Base-by-base conservation (phyloP, 176 grass and related monocot species). In the Chloris gayana region DNA sequence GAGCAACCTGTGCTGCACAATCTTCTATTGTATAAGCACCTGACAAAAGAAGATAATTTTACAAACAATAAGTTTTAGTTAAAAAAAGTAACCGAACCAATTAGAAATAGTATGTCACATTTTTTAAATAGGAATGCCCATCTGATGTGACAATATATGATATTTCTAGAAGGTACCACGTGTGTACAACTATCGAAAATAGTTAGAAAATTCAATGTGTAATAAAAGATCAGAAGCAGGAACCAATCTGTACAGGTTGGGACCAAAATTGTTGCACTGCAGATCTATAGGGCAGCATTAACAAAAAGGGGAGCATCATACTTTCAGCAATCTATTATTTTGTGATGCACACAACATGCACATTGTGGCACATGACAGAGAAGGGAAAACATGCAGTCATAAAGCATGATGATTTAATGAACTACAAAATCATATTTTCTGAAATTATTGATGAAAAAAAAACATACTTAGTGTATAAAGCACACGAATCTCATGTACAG, bases 1-100 rank as follows among this genome's bases (percentile, higher is more conserved):
- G 58, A 87, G 41, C 72, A 73, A 91, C 84, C 27, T 91, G 85
- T 67, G 61, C 72, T 78, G 85, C 81, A 85, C 85, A 87, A 73
- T 84, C 77, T 69, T 72, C 67, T 58, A 83, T 15, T 46, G 85
- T 84, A 30, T 19, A 85, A 71, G 76, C 78, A 22, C 89, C 89
- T 91, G 66, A 82, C 24, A 77, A 46, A 64, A 67, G 39, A 15
- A 25, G 14, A 60, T 10, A 21, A 19, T 72, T 76, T 81, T 25
- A 83, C 35, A 76, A 73, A 64, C 63, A 63, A n/a, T 56, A 87
- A 19, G 57, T 66, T 35, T 17, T 9, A 50, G 41, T 19, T 47
- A 53, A 78, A 73, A 54, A 70, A 73, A 72, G 30, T 83, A 30
- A 77, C 27, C 0, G 12, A 59, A 32, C 17, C 33, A 56, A 76